phyloP scores from a whole-genome alignment of 305 asterid species.

The Solanum hybrid region DNA sequence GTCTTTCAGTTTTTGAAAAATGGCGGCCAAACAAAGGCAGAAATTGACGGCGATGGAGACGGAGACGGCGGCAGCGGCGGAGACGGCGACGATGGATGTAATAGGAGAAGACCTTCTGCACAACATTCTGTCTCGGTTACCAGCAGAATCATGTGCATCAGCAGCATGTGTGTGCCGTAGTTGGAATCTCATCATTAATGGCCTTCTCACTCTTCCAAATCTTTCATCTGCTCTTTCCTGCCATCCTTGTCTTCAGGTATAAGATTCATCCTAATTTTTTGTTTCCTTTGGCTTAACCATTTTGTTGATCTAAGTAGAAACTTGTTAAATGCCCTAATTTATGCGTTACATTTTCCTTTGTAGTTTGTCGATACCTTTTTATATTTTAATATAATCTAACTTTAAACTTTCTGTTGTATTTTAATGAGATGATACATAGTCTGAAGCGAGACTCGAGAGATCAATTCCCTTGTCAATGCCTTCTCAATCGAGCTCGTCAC shows the following conservation, averaged over 20 bases:
- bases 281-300: not conserved
- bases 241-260: slow-evolving; percentile 41
- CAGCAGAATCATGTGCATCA: slow-evolving; percentile 56
- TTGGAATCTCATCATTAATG: slow-evolving; percentile 55
- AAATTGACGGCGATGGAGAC: not conserved
- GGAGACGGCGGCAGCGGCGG: not conserved
- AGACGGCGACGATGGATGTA: slow-evolving; percentile 26
- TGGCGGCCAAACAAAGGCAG: not conserved
- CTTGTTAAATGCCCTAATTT: not conserved
- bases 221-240: slow-evolving; percentile 62
- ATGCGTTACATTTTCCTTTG: not conserved
- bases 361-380: not conserved
- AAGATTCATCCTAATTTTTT: not conserved
- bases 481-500: not conserved
- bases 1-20: not conserved
- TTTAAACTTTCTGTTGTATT: not conserved
- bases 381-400: not conserved
- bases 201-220: slow-evolving; percentile 52
- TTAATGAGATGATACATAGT: not conserved
- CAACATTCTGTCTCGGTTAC: slow-evolving; percentile 49
- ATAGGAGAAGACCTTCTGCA: slow-evolving; percentile 55
- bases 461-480: not conserved
- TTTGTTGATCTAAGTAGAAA: not conserved
- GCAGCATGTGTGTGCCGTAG: slow-evolving; percentile 77
- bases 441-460: not conserved